Base-by-base conservation (phyloP, 768 basidiomycete genomes). In the Collybiopsis luxurians region DNA sequence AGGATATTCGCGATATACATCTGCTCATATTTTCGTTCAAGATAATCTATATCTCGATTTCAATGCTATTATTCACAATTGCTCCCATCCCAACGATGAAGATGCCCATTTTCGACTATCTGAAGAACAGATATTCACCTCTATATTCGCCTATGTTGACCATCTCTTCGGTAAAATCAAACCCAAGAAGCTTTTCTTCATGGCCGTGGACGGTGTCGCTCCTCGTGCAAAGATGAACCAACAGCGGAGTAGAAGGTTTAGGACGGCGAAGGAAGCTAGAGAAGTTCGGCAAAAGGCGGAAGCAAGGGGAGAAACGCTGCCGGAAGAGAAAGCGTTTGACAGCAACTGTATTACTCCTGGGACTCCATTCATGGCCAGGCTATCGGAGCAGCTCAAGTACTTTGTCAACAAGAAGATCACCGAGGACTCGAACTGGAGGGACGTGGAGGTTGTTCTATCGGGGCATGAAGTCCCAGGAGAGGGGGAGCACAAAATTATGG, bases 401-500 rank as follows among this genome's bases (percentile, higher is more conserved):
- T 99, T 98, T 63, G 80, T 99, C 61, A 94, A 94, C 73, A 98
- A 98, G 83, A 96, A 98, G 80, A 96, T 98, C 30, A 84, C 87
- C 0, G 97, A 99, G 69, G 97, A 99, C 71, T 84, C 97, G 2
- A 88, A 95, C 69, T 99, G 97, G 97, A 79, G 92, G 58, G 82
- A 88, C 55, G 85, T 98, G 40, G 80, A 94, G 66, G 94, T 98
- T 21, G 91, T 99, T 38, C 78, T 99, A 36, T 96, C 93, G 27
- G 97, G 97, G 11, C 95, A 98, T 70, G 96, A 99, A 64, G 95
- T 98, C 2, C 97, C 97, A 0, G 97, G 97, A 62, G 97, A 99
- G 73, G 97, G 97, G 58, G 97, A 99, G 69, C 97, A 99, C 83
- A 99, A 99, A 79, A 95, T 99, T 63, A 98, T 98, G 91, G 97